A percentile compares a stretch with the other conserved stretches of the same genome.
Conservation (phyloP, 352 stramenopile genomes). For the Phytophthora macrochlamydospora region DNA sequence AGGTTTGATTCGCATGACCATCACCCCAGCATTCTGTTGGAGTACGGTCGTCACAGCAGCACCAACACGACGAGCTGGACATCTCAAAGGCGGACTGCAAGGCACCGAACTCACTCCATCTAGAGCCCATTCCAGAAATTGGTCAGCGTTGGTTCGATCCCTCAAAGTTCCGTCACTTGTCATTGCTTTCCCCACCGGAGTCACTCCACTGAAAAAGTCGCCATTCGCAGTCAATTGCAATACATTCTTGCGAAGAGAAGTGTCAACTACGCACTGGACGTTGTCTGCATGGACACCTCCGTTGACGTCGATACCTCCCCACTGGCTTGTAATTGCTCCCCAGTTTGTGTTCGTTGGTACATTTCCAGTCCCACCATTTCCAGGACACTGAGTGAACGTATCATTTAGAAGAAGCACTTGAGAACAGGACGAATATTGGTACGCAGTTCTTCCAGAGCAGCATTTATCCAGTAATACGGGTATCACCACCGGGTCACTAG, state of each 20-base stretch:
- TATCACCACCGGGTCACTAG: constrained; percentile 44
- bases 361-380: constrained; percentile 17
- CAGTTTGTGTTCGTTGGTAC: constrained; percentile 50
- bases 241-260: constrained; percentile 33
- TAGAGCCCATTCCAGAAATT: constrained; percentile 59
- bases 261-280: constrained; percentile 43
- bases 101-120: constrained; percentile 47
- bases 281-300: constrained; percentile 68
- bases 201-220: constrained; percentile 44
- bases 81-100: constrained; percentile 46
- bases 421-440: constrained; percentile 39
- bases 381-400: constrained; percentile 45
- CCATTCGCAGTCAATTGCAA: constrained; percentile 57
- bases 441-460: constrained; percentile 58
- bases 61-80: constrained; percentile 54
- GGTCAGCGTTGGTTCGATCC: constrained; percentile 42
- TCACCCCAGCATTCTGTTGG: constrained; percentile 50
- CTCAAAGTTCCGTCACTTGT: constrained; percentile 17
- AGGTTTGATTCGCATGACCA: constrained; percentile 52
- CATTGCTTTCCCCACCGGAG: constrained; percentile 41
- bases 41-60: constrained; percentile 55
- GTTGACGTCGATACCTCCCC: constrained; percentile 61
- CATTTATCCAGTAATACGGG: constrained; percentile 45
- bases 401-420: constrained; percentile 64
- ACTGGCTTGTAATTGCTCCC: constrained; percentile 52